Conservation (phyloP, 2,329 filamentous ascomycete species). For the Aspergillus ochraceoroseus region DNA sequence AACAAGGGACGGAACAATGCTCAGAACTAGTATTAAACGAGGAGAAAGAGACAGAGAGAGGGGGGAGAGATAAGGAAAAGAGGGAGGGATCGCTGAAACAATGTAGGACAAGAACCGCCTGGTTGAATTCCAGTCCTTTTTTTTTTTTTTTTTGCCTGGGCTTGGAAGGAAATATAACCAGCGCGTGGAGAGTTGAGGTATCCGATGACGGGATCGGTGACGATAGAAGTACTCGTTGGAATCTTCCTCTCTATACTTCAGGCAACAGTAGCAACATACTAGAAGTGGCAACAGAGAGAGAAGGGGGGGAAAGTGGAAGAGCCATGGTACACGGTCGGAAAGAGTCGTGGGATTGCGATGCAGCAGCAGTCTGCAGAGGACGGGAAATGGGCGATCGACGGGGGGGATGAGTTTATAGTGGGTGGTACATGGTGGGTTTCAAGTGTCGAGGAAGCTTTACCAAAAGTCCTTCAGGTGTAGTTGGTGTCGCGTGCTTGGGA, state of each 20-base stretch:
- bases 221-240: no score
- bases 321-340: conserved; percentile 10
- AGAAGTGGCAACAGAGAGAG: conserved; percentile 13
- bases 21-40: conserved; percentile 3
- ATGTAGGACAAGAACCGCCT: conserved; percentile 8
- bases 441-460: conserved; percentile 11
- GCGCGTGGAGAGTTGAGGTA: no score
- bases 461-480: conserved; percentile 11
- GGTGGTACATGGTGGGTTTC: conserved; percentile 13
- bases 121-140: no score
- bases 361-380: no score
- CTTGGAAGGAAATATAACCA: no score
- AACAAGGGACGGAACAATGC: background rate
- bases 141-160: no score
- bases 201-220: no score
- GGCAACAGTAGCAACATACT: conserved; percentile 12
- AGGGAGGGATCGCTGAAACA: background rate
- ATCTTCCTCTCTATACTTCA: conserved; percentile 9
- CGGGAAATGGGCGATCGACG: conserved; percentile 15
- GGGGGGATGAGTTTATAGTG: no score
- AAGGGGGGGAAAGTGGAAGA: conserved; percentile 11
- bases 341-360: no score
- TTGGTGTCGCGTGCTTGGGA: conserved; percentile 36
- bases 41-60: background rate
- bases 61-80: conserved; percentile 3